A percentile compares a stretch with the other conserved stretches of the same genome.
phyloP scores from a whole-genome alignment of 768 basidiomycete species.

The Guyanaporus albipodus region DNA sequence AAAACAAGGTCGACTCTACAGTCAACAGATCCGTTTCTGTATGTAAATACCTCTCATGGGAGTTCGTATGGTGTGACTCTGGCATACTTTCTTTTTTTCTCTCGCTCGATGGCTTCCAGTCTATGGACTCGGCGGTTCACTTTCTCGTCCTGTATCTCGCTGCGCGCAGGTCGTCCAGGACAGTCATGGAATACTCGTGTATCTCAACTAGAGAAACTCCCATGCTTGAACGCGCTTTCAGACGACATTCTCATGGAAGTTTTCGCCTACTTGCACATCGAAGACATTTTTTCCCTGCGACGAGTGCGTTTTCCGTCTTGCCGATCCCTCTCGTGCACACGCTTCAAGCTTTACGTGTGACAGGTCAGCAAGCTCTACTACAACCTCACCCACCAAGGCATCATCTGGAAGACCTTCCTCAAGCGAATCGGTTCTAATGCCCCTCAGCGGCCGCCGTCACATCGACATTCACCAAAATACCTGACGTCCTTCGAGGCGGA shows the following conservation, averaged over 20 bases:
- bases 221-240: slow-evolving; percentile 30
- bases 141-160: slow-evolving; percentile 16
- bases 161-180: slow-evolving; percentile 9
- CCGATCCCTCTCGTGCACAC: not conserved
- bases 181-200: slow-evolving; percentile 28
- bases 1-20: slow-evolving; percentile 20
- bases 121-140: slow-evolving; percentile 21
- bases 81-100: slow-evolving; percentile 5
- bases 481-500: slow-evolving; percentile 44
- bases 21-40: slow-evolving; percentile 16
- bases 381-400: slow-evolving; percentile 60
- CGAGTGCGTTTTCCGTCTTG: slow-evolving; percentile 24
- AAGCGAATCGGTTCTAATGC: slow-evolving; percentile 50
- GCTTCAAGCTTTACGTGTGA: not conserved
- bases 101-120: slow-evolving; percentile 20
- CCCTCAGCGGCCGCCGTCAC: slow-evolving; percentile 58
- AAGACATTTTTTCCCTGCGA: slow-evolving; percentile 37
- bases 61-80: not conserved
- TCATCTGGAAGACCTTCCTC: slow-evolving; percentile 67
- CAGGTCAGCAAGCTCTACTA: slow-evolving; percentile 60
- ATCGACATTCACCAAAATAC: slow-evolving; percentile 36
- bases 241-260: slow-evolving; percentile 40
- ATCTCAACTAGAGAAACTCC: slow-evolving; percentile 20
- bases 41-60: slow-evolving; percentile 18
- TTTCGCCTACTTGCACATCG: slow-evolving; percentile 33